phyloP scores from a whole-genome alignment of 2,329 filamentous ascomycete genomes.

The Sclerotinia spermophila region DNA sequence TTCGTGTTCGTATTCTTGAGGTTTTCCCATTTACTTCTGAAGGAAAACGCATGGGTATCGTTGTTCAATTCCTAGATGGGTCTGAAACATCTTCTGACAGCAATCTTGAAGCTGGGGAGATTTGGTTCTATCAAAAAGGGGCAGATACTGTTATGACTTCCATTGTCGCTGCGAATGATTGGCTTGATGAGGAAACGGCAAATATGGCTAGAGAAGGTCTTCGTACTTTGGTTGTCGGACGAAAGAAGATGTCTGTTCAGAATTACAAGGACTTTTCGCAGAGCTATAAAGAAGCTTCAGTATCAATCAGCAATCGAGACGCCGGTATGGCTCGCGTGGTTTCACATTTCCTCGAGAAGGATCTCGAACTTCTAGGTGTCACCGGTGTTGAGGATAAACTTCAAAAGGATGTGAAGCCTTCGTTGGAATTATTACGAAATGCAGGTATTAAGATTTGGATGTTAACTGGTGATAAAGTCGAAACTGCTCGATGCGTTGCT shows the following conservation, averaged over 20 bases:
- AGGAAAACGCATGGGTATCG: constrained; percentile 96
- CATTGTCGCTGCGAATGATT: constrained; percentile 94
- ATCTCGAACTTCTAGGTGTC: constrained; percentile 91
- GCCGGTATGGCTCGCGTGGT: constrained; percentile 76
- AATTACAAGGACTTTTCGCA: constrained; percentile 78
- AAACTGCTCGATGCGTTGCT: constrained; percentile 93
- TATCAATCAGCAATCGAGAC: constrained; percentile 78
- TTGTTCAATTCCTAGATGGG: constrained; percentile 76
- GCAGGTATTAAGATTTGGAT: constrained; percentile 99
- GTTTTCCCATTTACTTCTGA: constrained; percentile 98
- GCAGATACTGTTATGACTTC: constrained; percentile 97
- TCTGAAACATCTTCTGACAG: constrained; percentile 46
- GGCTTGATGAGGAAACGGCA: constrained; percentile 98
- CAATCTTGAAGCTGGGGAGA: constrained; percentile 63
- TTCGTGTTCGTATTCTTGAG: constrained; percentile 84
- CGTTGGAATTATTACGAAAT: constrained; percentile 89
- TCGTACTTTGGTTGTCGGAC: constrained; percentile 89
- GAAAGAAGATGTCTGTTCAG: constrained; percentile 73
- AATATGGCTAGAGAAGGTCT: constrained; percentile 98
- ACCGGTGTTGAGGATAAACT: constrained; percentile 97
- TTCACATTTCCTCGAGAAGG: constrained; percentile 75
- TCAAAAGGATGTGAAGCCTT: constrained; percentile 92
- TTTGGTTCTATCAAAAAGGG: constrained; percentile 98
- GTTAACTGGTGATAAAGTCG: constrained; percentile 97
- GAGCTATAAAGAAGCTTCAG: constrained; percentile 73